A percentile compares a stretch with the other conserved stretches of the same genome.
phyloP scores from a whole-genome alignment of 768 basidiomycete species.

The Leccinellum albellum region DNA sequence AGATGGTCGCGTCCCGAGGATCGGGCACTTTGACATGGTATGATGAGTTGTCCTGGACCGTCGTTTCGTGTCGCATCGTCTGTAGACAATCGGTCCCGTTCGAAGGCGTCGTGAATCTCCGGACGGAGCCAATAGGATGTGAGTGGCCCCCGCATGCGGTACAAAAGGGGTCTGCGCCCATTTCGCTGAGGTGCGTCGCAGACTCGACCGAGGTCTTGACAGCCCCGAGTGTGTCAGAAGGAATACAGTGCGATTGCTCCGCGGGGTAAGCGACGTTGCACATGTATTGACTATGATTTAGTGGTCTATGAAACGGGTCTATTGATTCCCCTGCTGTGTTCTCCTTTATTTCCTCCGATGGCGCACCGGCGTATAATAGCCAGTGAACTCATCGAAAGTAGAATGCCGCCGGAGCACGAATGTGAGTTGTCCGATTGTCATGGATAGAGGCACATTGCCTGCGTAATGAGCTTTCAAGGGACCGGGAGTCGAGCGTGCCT shows the following conservation, averaged over 20 bases:
- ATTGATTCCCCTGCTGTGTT: constrained; percentile 49
- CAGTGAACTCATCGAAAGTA: background rate
- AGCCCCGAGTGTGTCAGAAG: constrained; percentile 40
- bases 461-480: background rate
- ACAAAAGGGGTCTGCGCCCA: background rate
- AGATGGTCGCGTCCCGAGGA: constrained; percentile 1
- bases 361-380: background rate
- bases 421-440: background rate
- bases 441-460: background rate
- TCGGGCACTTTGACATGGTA: constrained; percentile 54
- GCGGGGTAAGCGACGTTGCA: constrained; percentile 80
- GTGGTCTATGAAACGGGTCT: constrained; percentile 82
- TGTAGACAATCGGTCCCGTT: background rate
- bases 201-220: constrained; percentile 1
- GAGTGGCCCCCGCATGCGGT: constrained; percentile 14
- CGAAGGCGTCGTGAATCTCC: constrained; percentile 21
- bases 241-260: constrained; percentile 94
- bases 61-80: background rate
- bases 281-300: constrained; percentile 51
- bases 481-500: background rate
- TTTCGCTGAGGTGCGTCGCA: background rate
- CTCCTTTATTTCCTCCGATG: background rate
- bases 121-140: constrained; percentile 96
- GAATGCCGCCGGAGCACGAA: background rate
- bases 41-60: constrained; percentile 44